A percentile compares a stretch with the other conserved stretches of the same genome.
These are phyloP conservation scores for Sclerotinia nivalis DNA, from an alignment of 2,329 filamentous ascomycete species.

Conservation along the genomic window DNA sequence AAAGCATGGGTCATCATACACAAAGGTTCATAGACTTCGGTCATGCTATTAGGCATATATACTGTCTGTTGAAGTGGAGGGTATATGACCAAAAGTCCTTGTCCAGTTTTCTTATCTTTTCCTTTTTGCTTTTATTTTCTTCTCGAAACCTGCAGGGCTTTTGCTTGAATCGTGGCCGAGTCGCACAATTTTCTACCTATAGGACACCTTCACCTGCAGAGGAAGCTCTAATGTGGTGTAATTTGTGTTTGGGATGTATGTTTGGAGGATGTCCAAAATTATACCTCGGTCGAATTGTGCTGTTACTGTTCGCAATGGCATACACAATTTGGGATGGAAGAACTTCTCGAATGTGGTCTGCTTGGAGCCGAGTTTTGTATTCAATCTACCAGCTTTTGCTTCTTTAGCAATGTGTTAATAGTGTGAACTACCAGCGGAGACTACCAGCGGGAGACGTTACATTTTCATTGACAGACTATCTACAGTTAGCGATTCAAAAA, in stretches of 20 bases:
- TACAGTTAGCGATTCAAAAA: background rate
- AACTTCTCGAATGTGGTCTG: background rate
- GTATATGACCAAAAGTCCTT: constrained; percentile 4
- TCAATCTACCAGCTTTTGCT: background rate
- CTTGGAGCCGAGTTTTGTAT: background rate
- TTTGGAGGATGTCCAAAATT: background rate
- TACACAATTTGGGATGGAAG: background rate
- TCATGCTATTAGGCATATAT: constrained; percentile 1
- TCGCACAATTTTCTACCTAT: background rate
- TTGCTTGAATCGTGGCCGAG: background rate
- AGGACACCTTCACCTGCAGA: background rate
- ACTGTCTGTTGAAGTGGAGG: constrained; percentile 2
- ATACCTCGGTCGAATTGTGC: background rate
- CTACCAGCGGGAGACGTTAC: background rate
- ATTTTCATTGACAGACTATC: background rate
- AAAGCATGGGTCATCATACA: constrained; percentile 17
- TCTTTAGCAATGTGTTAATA: background rate
- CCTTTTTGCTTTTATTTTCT: background rate
- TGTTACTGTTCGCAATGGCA: background rate
- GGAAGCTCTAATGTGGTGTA: background rate
- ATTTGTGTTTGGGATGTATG: background rate
- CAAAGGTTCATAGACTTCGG: constrained; percentile 5
- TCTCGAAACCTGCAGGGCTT: background rate
- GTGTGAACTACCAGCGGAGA: background rate
- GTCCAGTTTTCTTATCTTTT: background rate